Base-by-base conservation (phyloP, 1,139 yeast genomes). In the Candida freyschussii region DNA sequence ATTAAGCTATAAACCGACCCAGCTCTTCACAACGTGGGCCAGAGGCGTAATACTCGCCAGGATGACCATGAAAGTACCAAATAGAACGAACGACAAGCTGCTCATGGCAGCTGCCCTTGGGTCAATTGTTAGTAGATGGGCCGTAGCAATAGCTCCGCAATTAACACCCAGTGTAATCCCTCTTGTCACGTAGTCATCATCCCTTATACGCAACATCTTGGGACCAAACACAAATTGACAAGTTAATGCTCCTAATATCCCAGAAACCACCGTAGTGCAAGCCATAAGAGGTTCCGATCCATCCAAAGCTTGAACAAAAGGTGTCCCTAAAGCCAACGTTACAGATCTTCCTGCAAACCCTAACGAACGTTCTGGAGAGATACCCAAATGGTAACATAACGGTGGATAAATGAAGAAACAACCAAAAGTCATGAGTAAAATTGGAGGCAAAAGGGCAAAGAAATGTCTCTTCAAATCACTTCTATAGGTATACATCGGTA, bases 101-200 rank as follows among this genome's bases (percentile, higher is more conserved):
- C 85, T 75, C 68, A 83, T 74, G 7, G 87, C 84, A 2, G 89
- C 89, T 13, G 93, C 91, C n/a, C 93, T 62, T 5, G 93, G 85
- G 48, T 82, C 89, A 21, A 69, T 67, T 19, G 71, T 72, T 21
- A 83, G 57, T 32, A 83, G 59, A 54, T 80, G 82, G 0, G 91
- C 91, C 4, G 93, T 80, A 2, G 87, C 86, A 32, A 83, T 79
- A 2, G 94, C 94, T 6, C 89, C 85, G 48, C 89, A 79, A 50
- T 79, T 80, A 31, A 81, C 70, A 3, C 94, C 94, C 34, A 82
- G 59, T 1, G 85, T 75, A 12, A 82, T 75, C 1, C 94, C 94
- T 42, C 89, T 59, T 0, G 89, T 78, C 6, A 83, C 78, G 50
- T 72, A 83, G 53, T 83, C 93, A 47, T 73, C 72, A 21, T 69